A percentile compares a stretch with the other conserved stretches of the same genome.
These are phyloP conservation scores for Zelopaecilomyces penicillatus DNA, from an alignment of 2,329 filamentous ascomycete species.

Conservation along the genomic window DNA sequence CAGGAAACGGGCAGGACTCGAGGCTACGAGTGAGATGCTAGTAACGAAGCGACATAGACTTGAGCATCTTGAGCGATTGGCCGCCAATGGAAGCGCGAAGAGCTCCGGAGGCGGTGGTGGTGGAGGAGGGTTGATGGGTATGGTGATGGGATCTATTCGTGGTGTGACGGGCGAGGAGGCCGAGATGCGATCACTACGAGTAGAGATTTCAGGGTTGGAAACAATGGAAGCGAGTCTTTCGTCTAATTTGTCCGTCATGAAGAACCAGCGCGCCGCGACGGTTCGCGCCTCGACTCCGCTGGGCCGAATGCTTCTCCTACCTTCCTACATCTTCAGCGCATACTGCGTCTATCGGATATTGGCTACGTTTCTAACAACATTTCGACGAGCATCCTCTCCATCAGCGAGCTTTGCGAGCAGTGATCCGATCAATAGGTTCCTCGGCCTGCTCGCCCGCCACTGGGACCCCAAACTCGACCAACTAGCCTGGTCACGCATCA, in stretches of 20 bases:
- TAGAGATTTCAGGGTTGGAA: conserved; percentile 73
- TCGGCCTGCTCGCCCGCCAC: conserved; percentile 72
- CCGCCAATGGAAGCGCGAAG: conserved; percentile 21
- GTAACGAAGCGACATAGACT: conserved; percentile 64
- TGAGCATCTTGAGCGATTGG: conserved; percentile 55
- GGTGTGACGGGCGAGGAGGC: conserved; percentile 51
- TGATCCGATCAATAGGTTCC: conserved; percentile 76
- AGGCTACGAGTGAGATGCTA: conserved; percentile 74
- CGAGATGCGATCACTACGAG: conserved; percentile 54
- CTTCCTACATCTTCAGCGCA: conserved; percentile 60
- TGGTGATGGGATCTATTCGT: conserved; percentile 63
- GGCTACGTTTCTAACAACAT: conserved; percentile 59
- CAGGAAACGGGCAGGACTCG: conserved; percentile 69
- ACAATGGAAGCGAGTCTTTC: conserved; percentile 68
- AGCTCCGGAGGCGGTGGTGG: background rate
- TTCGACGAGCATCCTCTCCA: conserved; percentile 44
- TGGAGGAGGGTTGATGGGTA: conserved; percentile 54
- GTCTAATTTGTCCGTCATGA: conserved; percentile 55
- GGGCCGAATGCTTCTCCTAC: conserved; percentile 56
- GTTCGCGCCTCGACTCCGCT: conserved; percentile 57
- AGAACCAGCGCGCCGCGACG: conserved; percentile 53
- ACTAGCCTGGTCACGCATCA: conserved; percentile 73
- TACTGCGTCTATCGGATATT: conserved; percentile 81
- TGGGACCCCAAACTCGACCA: conserved; percentile 79
- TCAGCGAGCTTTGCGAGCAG: conserved; percentile 53